Percentiles rank a stretch among this genome's conserved stretches.
These are phyloP conservation scores for Zymoseptoria pseudotritici DNA, from an alignment of 2,329 filamentous ascomycete species.

Conservation along the genomic window DNA sequence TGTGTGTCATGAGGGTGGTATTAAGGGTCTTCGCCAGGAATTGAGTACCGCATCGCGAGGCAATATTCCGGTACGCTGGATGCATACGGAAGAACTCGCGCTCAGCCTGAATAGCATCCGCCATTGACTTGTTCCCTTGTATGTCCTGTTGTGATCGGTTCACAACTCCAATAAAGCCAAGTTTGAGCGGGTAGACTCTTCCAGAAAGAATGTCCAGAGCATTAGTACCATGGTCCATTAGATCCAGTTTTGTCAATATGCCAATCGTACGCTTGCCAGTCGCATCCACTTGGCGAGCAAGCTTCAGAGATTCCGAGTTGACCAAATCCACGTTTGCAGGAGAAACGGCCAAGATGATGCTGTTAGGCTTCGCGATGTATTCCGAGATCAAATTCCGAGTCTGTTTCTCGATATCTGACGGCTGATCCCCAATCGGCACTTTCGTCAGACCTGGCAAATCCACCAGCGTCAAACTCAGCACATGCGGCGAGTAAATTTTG, in stretches of 20 bases:
- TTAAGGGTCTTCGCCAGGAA: conserved; percentile 93
- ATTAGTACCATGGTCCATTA: conserved; percentile 99
- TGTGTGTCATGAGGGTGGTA: conserved; percentile 90
- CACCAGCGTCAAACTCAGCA: conserved; percentile 91
- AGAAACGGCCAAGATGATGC: conserved; percentile 92
- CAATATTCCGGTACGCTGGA: conserved; percentile 94
- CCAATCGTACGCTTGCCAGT: conserved; percentile 92
- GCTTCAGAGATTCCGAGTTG: conserved; percentile 94
- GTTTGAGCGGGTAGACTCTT: conserved; percentile 89
- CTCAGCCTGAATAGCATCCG: conserved; percentile 83
- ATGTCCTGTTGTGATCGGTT: conserved; percentile 98
- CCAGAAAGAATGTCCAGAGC: conserved; percentile 96
- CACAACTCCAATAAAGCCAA: conserved; percentile 96
- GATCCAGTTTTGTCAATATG: conserved; percentile 90
- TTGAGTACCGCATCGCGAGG: conserved; percentile 84
- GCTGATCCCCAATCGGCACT: conserved; percentile 94
- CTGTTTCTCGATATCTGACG: conserved; percentile 96
- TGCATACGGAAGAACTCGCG: conserved; percentile 95
- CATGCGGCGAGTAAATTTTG: conserved; percentile 95
- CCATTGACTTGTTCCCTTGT: conserved; percentile 87
- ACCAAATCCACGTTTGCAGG: conserved; percentile 97
- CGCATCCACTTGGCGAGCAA: conserved; percentile 92
- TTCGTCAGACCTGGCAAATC: conserved; percentile 95
- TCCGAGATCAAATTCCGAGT: conserved; percentile 93
- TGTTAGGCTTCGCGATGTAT: conserved; percentile 98